Evolutionary conservation across 2,329 filamentous ascomycete genomes (phyloP).

Genomic region (Epichloe festucae): DNA sequence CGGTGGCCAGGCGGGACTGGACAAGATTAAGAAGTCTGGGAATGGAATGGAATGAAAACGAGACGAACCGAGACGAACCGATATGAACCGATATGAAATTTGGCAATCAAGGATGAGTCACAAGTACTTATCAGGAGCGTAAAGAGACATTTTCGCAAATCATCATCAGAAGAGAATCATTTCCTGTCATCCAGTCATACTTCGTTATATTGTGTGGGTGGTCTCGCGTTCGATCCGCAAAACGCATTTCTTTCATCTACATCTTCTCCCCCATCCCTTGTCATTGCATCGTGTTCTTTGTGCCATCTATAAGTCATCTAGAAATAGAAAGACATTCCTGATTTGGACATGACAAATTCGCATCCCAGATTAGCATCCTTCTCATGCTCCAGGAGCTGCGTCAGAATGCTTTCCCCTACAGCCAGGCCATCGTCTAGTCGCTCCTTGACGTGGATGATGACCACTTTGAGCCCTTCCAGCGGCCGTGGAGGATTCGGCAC

Average conservation of each 20-base stretch:
- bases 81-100: no score
- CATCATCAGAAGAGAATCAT: not conserved
- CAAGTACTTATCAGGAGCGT: no score
- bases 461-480: conserved; percentile 61
- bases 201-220: not conserved
- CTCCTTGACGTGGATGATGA: conserved; percentile 93
- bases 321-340: conserved; percentile 47
- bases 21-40: conserved; percentile 23
- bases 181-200: not conserved
- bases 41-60: not conserved
- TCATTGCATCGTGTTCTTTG: not conserved
- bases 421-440: conserved; percentile 58
- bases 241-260: not conserved
- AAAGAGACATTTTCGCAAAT: no score
- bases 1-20: conserved; percentile 38
- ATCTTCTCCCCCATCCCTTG: no score
- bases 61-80: no score
- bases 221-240: not conserved
- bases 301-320: conserved; percentile 15
- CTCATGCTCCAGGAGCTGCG: conserved; percentile 56
- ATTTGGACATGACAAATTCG: conserved; percentile 59
- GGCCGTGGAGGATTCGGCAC: conserved; percentile 25
- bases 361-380: conserved; percentile 56
- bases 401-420: conserved; percentile 52
- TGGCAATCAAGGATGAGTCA: no score